Percentiles rank a stretch among this genome's conserved stretches.
phyloP scores from a whole-genome alignment of 2,329 filamentous ascomycete genomes.

The Cladosporium sp. region DNA sequence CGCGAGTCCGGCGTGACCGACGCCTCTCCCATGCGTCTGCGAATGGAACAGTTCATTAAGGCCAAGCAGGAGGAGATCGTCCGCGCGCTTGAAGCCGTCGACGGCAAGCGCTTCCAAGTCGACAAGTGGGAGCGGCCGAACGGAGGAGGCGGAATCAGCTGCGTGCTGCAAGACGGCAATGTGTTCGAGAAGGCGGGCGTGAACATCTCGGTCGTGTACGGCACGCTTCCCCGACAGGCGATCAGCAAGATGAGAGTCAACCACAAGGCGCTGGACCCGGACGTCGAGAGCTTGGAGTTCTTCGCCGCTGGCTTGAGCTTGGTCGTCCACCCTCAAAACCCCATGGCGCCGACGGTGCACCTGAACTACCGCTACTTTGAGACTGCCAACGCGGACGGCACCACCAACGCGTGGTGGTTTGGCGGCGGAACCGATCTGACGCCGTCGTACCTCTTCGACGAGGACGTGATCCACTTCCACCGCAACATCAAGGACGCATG shows the following conservation, averaged over 20 bases:
- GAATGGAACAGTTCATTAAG: conserved; percentile 96
- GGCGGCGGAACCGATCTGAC: conserved; percentile 93
- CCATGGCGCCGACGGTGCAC: conserved; percentile 96
- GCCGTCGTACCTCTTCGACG: conserved; percentile 90
- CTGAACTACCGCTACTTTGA: conserved; percentile 99
- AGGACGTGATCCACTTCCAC: conserved; percentile 97
- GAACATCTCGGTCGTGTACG: conserved; percentile 93
- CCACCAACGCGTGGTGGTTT: conserved; percentile 92
- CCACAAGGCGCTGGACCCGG: conserved; percentile 81
- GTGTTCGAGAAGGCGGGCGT: conserved; percentile 98
- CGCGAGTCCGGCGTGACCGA: conserved; percentile 70
- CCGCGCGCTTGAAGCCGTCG: conserved; percentile 73
- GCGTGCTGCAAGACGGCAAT: conserved; percentile 91
- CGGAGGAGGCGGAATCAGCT: conserved; percentile 90
- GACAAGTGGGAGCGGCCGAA: conserved; percentile 86
- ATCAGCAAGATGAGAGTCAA: conserved; percentile 92
- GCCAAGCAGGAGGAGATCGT: conserved; percentile 88
- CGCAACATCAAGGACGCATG: conserved; percentile 87
- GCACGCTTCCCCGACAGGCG: conserved; percentile 77
- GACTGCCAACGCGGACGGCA: conserved; percentile 79
- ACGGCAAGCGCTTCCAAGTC: conserved; percentile 74
- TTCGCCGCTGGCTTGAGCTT: conserved; percentile 92
- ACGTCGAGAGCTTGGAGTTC: conserved; percentile 82
- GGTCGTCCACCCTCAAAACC: conserved; percentile 89
- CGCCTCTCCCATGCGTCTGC: conserved; percentile 88